A percentile compares a stretch with the other conserved stretches of the same genome.
Conservation (phyloP, 805 yeast species). For the Candida succiphila region DNA sequence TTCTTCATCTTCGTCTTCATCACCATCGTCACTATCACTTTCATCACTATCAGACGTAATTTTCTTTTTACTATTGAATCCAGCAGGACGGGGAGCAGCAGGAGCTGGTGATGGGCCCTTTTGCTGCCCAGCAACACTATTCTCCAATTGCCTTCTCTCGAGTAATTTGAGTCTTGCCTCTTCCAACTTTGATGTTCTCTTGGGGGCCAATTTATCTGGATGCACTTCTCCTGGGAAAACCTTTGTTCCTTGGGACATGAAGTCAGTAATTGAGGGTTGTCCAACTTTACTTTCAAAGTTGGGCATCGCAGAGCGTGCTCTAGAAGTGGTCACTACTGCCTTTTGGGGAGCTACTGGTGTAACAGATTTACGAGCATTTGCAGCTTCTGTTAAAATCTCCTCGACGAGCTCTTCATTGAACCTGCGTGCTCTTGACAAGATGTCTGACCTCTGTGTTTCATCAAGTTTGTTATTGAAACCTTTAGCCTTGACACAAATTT, state of each 20-base stretch:
- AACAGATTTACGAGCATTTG: constrained; percentile 8
- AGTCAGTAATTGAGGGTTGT: constrained; percentile 5
- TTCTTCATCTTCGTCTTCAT: constrained; percentile 25
- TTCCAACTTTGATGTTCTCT: constrained; percentile 17
- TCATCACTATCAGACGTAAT: constrained; percentile 6
- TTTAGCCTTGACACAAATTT: constrained; percentile 56
- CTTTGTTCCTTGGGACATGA: constrained; percentile 1
- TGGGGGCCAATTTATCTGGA: constrained; percentile 4
- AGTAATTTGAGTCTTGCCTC: constrained; percentile 16
- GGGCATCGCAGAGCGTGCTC: neutral
- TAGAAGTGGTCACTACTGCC: neutral
- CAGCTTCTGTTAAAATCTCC: constrained; percentile 31
- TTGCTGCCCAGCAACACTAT: neutral
- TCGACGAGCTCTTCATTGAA: constrained; percentile 49
- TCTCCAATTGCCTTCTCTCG: constrained; percentile 12
- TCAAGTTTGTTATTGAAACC: constrained; percentile 62
- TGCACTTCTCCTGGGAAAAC: too few relatives aligned
- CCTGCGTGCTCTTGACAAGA: constrained; percentile 49
- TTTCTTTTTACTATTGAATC: constrained; percentile 29
- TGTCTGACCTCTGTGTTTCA: constrained; percentile 53
- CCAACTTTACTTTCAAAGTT: constrained; percentile 2
- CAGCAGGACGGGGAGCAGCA: constrained; percentile 41
- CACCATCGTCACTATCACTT: constrained; percentile 12
- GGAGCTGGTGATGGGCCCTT: constrained; percentile 4
- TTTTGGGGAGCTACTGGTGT: neutral